Percentiles rank a stretch among this genome's conserved stretches.
phyloP scores from a whole-genome alignment of 495 filamentous ascomycete species.

The Neurospora sp. region DNA sequence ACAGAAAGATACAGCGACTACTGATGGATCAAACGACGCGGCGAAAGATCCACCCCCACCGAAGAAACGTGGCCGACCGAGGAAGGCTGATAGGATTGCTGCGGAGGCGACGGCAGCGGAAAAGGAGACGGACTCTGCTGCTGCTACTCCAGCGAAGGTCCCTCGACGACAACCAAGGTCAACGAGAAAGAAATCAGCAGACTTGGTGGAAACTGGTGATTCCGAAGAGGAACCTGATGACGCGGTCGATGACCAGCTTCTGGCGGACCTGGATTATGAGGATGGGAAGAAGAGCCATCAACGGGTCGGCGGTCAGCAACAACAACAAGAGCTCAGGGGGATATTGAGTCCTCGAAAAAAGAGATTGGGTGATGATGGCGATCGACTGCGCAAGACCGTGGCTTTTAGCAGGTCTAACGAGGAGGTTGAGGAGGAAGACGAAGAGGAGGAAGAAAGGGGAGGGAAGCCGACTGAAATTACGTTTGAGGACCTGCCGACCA shows the following conservation, averaged over 20 bases:
- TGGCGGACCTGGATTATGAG: background rate
- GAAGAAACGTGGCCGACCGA: slow-evolving; percentile 14
- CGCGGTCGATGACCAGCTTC: background rate
- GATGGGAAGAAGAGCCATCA: background rate
- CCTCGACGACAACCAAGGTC: background rate
- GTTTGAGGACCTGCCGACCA: slow-evolving; percentile 1
- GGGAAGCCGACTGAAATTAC: slow-evolving; percentile 2
- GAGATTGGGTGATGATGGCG: slow-evolving; percentile 1
- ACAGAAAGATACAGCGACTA: background rate
- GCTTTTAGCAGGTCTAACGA: slow-evolving; percentile 21
- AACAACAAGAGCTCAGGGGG: slow-evolving; percentile 20
- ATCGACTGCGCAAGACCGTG: slow-evolving; percentile 28
- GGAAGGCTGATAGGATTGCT: slow-evolving; percentile 1
- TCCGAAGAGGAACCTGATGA: background rate
- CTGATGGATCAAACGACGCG: background rate
- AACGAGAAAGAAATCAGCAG: background rate
- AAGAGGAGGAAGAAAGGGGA: slow-evolving; percentile 21
- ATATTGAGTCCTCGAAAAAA: slow-evolving; percentile 31
- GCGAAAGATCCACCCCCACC: background rate
- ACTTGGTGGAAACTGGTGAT: background rate
- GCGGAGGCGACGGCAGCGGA: background rate
- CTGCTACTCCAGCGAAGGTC: background rate
- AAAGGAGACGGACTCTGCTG: background rate
- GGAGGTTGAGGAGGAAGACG: slow-evolving; percentile 8
- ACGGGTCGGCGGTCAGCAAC: background rate